A percentile compares a stretch with the other conserved stretches of the same genome.
Evolutionary conservation across 1,139 yeast genomes (phyloP).

Genomic region (Scheffersomyces cryptocercus): DNA sequence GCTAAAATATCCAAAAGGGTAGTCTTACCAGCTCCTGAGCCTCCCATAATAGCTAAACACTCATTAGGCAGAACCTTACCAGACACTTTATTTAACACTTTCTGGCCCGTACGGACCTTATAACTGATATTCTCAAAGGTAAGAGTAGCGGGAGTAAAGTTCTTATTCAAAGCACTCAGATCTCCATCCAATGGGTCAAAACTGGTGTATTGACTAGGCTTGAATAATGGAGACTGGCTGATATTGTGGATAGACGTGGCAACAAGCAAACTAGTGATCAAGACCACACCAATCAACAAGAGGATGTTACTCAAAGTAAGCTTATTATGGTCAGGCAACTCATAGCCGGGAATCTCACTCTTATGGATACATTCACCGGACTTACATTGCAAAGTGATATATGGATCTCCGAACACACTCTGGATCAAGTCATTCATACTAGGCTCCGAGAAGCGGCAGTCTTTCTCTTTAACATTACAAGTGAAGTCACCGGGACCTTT

Average conservation of each 20-base stretch:
- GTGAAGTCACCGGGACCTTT: conserved; percentile 90
- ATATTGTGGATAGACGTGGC: conserved; percentile 53
- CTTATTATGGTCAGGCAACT: conserved; percentile 58
- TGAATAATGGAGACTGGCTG: conserved; percentile 65
- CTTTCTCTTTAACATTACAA: conserved; percentile 62
- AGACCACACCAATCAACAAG: conserved; percentile 50
- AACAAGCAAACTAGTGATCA: conserved; percentile 37
- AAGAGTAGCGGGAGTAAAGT: conserved; percentile 73
- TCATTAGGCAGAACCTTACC: conserved; percentile 87
- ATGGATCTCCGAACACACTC: conserved; percentile 90
- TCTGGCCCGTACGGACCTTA: conserved; percentile 48
- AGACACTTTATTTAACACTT: conserved; percentile 60
- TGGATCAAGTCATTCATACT: conserved; percentile 91
- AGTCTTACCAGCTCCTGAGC: conserved; percentile 98
- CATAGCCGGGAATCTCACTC: conserved; percentile 90
- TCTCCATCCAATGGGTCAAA: conserved; percentile 34
- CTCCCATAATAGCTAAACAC: conserved; percentile 95
- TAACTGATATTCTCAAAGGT: conserved; percentile 76
- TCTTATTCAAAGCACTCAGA: conserved; percentile 45
- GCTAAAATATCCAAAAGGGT: conserved; percentile 90
- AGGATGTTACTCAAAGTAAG: conserved; percentile 52
- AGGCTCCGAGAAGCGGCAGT: conserved; percentile 87
- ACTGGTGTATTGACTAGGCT: conserved; percentile 18
- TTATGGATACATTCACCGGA: conserved; percentile 92
- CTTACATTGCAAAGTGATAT: conserved; percentile 73